Percentiles rank a stretch among this genome's conserved stretches.
These are phyloP conservation scores for Aspergillus olivimuriae DNA, from an alignment of 495 filamentous ascomycete genomes.

Conservation along the genomic window DNA sequence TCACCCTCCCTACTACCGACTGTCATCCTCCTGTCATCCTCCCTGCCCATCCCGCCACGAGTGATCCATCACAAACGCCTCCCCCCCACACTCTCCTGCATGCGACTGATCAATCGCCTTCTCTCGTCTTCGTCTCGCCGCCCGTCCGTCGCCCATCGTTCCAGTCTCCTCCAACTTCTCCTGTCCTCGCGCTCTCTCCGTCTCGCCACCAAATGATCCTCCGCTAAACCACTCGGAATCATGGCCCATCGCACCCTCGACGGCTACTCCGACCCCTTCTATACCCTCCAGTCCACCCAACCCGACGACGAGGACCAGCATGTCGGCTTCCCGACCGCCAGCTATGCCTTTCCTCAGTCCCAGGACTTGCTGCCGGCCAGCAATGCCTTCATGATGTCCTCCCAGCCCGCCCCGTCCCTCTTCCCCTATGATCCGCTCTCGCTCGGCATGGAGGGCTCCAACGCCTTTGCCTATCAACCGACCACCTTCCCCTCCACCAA, in stretches of 20 bases:
- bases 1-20: background rate
- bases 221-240: too few species aligned
- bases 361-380: conserved; percentile 6
- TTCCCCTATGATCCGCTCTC: conserved; percentile 25
- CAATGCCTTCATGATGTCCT: conserved; percentile 12
- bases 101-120: conserved; percentile 3
- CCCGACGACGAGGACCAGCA: conserved; percentile 10
- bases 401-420: conserved; percentile 11
- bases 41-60: background rate
- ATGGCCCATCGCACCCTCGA: conserved; percentile 13
- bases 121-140: background rate
- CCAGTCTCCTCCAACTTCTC: background rate
- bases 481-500: conserved; percentile 16
- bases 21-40: background rate
- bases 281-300: conserved; percentile 5
- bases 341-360: conserved; percentile 10
- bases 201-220: too few species aligned
- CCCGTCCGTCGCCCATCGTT: background rate
- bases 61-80: conserved; percentile 8
- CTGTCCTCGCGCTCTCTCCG: too few species aligned
- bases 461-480: conserved; percentile 23
- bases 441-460: conserved; percentile 17
- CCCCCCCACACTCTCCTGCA: background rate
- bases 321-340: conserved; percentile 3
- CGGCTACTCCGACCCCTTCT: conserved; percentile 13